A percentile compares a stretch with the other conserved stretches of the same genome.
Conservation (phyloP, 2,329 filamentous ascomycete species). For the Diaporthe humulicola region DNA sequence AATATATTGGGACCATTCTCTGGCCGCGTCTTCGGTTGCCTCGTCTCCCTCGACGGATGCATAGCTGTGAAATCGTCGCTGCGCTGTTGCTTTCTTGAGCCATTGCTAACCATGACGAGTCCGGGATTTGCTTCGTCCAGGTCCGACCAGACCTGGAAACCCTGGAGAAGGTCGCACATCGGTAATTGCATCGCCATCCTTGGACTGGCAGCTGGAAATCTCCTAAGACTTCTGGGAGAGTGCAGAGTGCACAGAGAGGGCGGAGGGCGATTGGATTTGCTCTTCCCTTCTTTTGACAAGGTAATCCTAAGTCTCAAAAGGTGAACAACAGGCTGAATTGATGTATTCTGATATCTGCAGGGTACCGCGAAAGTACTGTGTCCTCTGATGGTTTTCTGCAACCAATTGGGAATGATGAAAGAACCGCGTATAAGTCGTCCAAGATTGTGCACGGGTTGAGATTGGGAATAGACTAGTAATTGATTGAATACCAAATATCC, state of each 20-base stretch:
- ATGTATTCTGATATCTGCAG: too few species aligned
- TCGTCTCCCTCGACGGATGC: neutral
- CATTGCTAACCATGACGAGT: neutral
- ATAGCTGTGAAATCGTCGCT: neutral
- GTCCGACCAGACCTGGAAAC: slow-evolving; percentile 24
- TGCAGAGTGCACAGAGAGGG: neutral
- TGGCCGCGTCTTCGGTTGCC: neutral
- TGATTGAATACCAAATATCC: neutral
- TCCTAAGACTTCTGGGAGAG: too few species aligned
- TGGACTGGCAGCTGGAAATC: neutral
- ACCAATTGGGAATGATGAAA: neutral
- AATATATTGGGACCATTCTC: neutral
- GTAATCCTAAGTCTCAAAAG: neutral
- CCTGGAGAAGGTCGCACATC: slow-evolving; percentile 19
- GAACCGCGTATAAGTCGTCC: neutral
- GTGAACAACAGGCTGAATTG: too few species aligned
- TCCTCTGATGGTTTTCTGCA: neutral
- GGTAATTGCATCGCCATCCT: slow-evolving; percentile 10
- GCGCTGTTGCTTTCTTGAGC: neutral
- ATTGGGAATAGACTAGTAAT: neutral
- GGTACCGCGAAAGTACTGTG: neutral
- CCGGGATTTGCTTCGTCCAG: slow-evolving; percentile 23
- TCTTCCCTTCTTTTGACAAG: neutral
- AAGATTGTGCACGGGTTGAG: neutral
- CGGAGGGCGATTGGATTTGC: neutral